Evolutionary conservation across 176 grass and related monocot species (phyloP).

Genomic region (Carex pumila): DNA sequence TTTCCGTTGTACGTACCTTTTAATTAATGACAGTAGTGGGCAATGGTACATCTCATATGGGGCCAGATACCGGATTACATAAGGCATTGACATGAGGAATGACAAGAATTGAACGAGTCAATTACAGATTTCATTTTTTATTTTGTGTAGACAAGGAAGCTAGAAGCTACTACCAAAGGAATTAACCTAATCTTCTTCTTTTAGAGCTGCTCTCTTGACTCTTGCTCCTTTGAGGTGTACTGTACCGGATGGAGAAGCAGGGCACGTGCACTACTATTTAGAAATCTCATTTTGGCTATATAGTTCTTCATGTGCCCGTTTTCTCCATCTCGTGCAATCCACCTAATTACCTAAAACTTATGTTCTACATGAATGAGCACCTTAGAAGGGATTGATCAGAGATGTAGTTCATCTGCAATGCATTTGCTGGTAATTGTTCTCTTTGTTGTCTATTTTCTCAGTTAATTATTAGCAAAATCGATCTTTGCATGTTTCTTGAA

Average conservation of each 20-base stretch:
- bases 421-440: not conserved
- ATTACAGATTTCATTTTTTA: not conserved
- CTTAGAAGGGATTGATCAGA: not conserved
- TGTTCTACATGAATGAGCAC: not conserved
- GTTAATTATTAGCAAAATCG: not conserved
- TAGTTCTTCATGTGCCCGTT: constrained; percentile 31
- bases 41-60: not conserved
- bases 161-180: not conserved
- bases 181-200: not conserved
- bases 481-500: not conserved
- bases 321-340: constrained; percentile 27
- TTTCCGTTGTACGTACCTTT: not conserved
- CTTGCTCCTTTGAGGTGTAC: not conserved
- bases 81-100: not conserved
- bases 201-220: not conserved
- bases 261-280: constrained; percentile 37
- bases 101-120: not conserved
- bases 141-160: not conserved
- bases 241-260: constrained; percentile 42
- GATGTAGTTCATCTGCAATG: not conserved
- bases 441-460: not conserved
- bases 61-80: not conserved
- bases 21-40: not conserved
- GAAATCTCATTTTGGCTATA: not conserved
- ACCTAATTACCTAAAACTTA: constrained; percentile 23